Base-by-base conservation (phyloP, 306 rosid species). In the Glycine tomentella region DNA sequence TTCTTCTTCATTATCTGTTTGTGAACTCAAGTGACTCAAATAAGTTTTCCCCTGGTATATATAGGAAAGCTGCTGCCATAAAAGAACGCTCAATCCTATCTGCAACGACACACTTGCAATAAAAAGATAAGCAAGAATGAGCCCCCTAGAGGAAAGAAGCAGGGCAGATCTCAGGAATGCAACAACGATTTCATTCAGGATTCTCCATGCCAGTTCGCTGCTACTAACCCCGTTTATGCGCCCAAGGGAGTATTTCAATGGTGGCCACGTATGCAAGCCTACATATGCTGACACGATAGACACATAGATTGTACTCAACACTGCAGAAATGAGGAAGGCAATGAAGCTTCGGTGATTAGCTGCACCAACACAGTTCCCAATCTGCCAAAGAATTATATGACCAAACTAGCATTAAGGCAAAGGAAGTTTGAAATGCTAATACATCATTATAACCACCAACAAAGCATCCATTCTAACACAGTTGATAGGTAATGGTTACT, bases 321-420 rank as follows among this genome's bases (percentile, higher is more conserved):
- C 91, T 49, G 97, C 92, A 20, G 97, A 90, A 70, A 91, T 91
- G 77, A 95, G 98, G 89, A 95, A 95, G 80, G 87, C 74, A 65
- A 95, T 81, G 87, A 95, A 95, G 87, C 80, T 86, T 59, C 84
- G 87, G 90, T 93, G 99, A 81, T 95, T 95, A 78, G 88, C 91
- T n/a, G 97, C 96, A 33, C 98, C 99, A 44, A 95, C 98, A 78
- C 99, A 95, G 83, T 95, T 95, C 84, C 99, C 99, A 55, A 95
- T 95, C 99, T 95, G 98, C 87, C 83, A 79, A 75, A 70, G 50
- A 46, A 61, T 86, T 52, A 64, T 58, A 81, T 72, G 72, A 86
- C 4, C 68, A 49, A 57, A 75, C 50, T 5, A 87, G 75, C 50
- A 79, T 9, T 76, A 55, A 81, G 42, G 45, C 31, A 64, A 56